Conservation (phyloP, 31 red algal species). For the Odonthalia washingtoniensis region DNA sequence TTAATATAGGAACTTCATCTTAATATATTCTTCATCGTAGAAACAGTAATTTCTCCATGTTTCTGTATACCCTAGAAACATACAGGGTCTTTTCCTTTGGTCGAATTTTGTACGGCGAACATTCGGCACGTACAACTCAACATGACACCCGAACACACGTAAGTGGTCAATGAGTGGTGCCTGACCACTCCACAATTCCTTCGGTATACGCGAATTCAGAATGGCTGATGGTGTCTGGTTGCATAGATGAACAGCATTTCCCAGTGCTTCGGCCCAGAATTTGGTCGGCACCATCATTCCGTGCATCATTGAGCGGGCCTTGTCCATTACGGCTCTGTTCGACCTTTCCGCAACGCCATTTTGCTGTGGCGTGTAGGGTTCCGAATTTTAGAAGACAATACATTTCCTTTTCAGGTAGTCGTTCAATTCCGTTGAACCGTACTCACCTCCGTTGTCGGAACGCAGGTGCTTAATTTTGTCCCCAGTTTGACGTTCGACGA, state of each 20-base stretch:
- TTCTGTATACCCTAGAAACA: constrained; percentile 11
- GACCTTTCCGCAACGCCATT: constrained; percentile 52
- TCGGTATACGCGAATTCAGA: background rate
- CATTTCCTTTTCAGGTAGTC: constrained; percentile 48
- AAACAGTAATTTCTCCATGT: constrained; percentile 11
- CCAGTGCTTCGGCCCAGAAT: constrained; percentile 59
- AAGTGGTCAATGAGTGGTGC: constrained; percentile 2
- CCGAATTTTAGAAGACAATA: constrained; percentile 32
- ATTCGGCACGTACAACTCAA: constrained; percentile 8
- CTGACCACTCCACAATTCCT: constrained; percentile 24
- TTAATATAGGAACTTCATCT: too few relatives aligned
- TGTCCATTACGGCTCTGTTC: constrained; percentile 53
- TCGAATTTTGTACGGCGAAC: constrained; percentile 1
- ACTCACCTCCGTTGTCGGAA: constrained; percentile 40
- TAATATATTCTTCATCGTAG: constrained; percentile 9
- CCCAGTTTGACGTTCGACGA: constrained; percentile 11
- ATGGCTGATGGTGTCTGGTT: constrained; percentile 23
- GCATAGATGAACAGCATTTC: constrained; percentile 22
- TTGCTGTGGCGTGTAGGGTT: constrained; percentile 50
- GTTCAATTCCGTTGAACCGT: constrained; percentile 21
- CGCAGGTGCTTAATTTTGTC: constrained; percentile 21
- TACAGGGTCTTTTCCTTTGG: constrained; percentile 6
- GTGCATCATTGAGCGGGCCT: constrained; percentile 35
- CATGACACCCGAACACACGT: constrained; percentile 22
- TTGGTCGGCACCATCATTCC: background rate